Evolutionary conservation across 2,329 filamentous ascomycete species (phyloP).

Genomic region (Diaporthe aspalathi): DNA sequence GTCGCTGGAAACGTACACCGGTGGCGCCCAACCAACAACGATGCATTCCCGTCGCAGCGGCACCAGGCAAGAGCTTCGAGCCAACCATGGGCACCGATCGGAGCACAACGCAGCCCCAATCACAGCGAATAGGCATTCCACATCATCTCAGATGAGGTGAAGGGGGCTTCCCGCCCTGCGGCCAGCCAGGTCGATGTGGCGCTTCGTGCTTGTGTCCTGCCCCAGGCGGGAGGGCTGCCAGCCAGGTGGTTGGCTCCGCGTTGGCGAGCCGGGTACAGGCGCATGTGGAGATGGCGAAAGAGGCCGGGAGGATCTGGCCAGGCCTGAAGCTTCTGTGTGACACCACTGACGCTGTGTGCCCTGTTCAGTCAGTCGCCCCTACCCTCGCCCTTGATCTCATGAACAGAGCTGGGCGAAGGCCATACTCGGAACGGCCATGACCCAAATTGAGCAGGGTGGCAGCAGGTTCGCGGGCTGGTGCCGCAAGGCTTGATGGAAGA

Average conservation of each 20-base stretch:
- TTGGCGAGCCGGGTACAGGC: constrained; percentile 38
- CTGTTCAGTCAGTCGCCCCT: background rate
- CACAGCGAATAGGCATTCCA: constrained; percentile 9
- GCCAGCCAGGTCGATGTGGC: constrained; percentile 31
- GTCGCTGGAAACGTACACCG: no score
- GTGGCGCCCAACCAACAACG: background rate
- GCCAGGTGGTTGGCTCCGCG: constrained; percentile 34
- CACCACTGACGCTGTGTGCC: constrained; percentile 26
- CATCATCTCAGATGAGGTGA: constrained; percentile 41
- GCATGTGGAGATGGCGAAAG: constrained; percentile 21
- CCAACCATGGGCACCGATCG: constrained; percentile 32
- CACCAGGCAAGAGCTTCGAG: constrained; percentile 23
- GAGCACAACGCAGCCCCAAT: constrained; percentile 1
- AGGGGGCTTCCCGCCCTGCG: constrained; percentile 31
- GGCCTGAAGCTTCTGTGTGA: constrained; percentile 32
- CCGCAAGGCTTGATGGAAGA: background rate
- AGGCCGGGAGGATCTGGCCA: constrained; percentile 34
- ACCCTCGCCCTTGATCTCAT: background rate
- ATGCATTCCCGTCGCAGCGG: background rate
- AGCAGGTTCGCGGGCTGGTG: background rate
- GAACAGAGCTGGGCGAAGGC: background rate
- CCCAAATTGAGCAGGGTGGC: background rate
- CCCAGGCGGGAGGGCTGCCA: constrained; percentile 17
- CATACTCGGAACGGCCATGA: background rate
- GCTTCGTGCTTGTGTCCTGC: constrained; percentile 22